Evolutionary conservation across 2,329 filamentous ascomycete genomes (phyloP), one percentile per base, ranked within the genome.

Genomic region (Calonectria pauciramosa): DNA sequence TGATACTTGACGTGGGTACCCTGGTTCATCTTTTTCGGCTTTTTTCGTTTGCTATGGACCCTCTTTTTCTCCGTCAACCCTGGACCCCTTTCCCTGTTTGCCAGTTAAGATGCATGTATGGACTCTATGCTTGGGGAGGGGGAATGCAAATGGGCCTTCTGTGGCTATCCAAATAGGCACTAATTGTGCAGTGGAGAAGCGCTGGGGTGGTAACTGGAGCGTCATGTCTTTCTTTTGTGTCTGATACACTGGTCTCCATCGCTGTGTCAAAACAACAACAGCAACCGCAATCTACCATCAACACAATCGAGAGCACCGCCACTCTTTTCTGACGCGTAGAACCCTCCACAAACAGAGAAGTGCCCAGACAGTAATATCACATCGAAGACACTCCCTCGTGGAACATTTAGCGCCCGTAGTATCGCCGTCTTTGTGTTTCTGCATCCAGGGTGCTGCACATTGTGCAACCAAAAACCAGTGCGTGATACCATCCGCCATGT

Each of bases 21-120:
- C 54, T 52, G 34, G 44, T 23, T 36, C 34, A 30, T 64, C 34
- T 49, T 72, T 72, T 72, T 72, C 56, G 65, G 16, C 47, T 64
- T 64, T 54, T 64, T 68, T 63, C 52, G 70, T 63, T 72, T 72
- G 51, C 14, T 67, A 28, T 63, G 54, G 41, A 60, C 32, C 52
- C 26, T 70, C 49, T 51, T 56, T 56, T 56, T 28, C 44, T 36
- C n/a, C 38, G 23, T 30, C n/a, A n/a, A 10, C 28, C 38, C 68
- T 51, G 20, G 60, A 54, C 44, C 20, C 20, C 44, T 13, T 47
- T 23, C 51, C 69, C 47, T 63, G 34, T 44, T 28, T 30, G n/a
- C 18, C 67, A 60, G n/a, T 32, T 20, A 9, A 6, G 20, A 26
- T n/a, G 20, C 54, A 34, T 11, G 32, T 10, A 23, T 38, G 20